Evolutionary conservation across 768 basidiomycete genomes (phyloP).

Genomic region (Xerocomellus amylosporus): DNA sequence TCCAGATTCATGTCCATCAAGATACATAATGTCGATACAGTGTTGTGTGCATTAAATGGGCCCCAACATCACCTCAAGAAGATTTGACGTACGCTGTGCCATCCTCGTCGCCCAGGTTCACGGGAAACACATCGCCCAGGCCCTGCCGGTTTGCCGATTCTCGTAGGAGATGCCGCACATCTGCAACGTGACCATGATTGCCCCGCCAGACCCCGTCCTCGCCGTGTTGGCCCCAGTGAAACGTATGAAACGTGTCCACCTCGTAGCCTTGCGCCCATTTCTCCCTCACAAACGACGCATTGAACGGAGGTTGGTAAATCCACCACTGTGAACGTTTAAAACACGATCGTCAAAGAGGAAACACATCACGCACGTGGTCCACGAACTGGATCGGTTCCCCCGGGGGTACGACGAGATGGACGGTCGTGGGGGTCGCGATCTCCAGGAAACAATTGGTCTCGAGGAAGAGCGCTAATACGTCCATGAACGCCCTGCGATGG

Average conservation of each 20-base stretch:
- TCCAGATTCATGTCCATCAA: neutral
- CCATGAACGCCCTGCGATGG: conserved; percentile 39
- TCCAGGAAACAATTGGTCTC: conserved; percentile 49
- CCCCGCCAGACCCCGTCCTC: conserved; percentile 36
- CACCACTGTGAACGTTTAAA: conserved; percentile 37
- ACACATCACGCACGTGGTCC: conserved; percentile 39
- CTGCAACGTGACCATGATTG: conserved; percentile 34
- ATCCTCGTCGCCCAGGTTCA: neutral
- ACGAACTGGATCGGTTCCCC: conserved; percentile 44
- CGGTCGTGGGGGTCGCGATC: conserved; percentile 45
- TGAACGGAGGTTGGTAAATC: conserved; percentile 47
- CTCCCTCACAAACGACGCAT: conserved; percentile 44
- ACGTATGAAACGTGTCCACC: conserved; percentile 52
- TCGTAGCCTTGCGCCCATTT: conserved; percentile 46
- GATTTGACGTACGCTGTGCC: neutral
- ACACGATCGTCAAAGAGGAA: neutral
- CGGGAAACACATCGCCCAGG: conserved; percentile 27
- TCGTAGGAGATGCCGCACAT: conserved; percentile 34
- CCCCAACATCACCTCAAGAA: neutral
- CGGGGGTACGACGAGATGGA: conserved; percentile 41
- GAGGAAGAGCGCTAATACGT: conserved; percentile 42
- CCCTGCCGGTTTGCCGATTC: conserved; percentile 42
- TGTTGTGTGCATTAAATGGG: too few relatives aligned
- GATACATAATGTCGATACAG: too few relatives aligned
- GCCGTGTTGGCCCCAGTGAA: conserved; percentile 46